Conservation (phyloP, 228 moss, liverwort and hornwort genomes). For the Sphagnum magellanicum region DNA sequence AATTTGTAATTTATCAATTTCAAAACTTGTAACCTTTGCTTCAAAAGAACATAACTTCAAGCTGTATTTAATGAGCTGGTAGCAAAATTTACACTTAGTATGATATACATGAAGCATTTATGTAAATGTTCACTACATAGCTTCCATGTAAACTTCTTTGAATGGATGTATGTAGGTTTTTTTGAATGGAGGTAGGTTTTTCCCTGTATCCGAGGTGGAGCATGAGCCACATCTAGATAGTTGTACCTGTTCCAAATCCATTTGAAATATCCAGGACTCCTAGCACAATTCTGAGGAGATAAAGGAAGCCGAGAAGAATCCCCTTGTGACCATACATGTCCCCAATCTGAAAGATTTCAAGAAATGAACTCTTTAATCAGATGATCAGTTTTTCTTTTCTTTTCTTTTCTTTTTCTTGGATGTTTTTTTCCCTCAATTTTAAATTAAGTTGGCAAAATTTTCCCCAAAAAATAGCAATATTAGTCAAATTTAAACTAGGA, state of each 20-base stretch:
- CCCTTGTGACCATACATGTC: slow-evolving; percentile 37
- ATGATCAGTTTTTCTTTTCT: background rate
- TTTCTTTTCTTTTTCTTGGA: background rate
- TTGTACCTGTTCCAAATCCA: slow-evolving; percentile 32
- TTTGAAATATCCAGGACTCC: slow-evolving; percentile 27
- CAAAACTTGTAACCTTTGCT: too few species aligned
- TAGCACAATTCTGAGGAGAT: slow-evolving; percentile 19
- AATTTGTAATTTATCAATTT: too few species aligned
- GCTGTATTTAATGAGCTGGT: too few species aligned
- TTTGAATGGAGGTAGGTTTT: too few species aligned
- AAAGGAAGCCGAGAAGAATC: slow-evolving; percentile 8
- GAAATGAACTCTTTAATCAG: background rate
- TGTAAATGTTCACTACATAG: too few species aligned
- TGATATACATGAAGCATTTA: too few species aligned
- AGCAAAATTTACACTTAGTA: too few species aligned
- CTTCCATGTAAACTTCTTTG: too few species aligned
- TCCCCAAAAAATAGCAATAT: background rate
- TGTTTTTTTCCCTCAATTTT: background rate
- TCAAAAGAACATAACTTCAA: too few species aligned
- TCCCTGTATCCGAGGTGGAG: too few species aligned
- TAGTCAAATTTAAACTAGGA: background rate
- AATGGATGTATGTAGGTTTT: too few species aligned
- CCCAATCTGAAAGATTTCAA: slow-evolving; percentile 31
- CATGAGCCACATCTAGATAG: too few species aligned
- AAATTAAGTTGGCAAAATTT: background rate